phyloP scores from a whole-genome alignment of 805 yeast genomes.

The Yamadazyma ubonensis region DNA sequence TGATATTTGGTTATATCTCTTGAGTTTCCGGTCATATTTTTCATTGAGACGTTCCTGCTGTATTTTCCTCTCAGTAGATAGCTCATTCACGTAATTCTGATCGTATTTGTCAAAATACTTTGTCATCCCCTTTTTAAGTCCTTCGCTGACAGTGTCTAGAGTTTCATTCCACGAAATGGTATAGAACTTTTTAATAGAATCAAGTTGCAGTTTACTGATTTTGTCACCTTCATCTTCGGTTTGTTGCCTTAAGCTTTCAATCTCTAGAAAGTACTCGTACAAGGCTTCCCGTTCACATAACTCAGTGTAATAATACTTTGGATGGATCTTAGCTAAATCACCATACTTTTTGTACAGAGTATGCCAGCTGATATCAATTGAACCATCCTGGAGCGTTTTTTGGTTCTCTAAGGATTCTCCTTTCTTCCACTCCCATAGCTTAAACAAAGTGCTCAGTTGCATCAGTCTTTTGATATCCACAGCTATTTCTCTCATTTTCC shows the following conservation, averaged over 20 bases:
- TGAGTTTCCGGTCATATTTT: conserved; percentile 17
- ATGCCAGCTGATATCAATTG: conserved; percentile 24
- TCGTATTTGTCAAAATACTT: conserved; percentile 18
- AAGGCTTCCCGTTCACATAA: conserved; percentile 30
- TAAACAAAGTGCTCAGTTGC: conserved; percentile 21
- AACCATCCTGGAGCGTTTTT: conserved; percentile 24
- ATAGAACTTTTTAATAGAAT: conserved; percentile 4
- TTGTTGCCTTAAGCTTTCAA: conserved; percentile 3
- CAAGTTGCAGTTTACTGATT: not conserved
- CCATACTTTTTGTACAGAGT: conserved; percentile 9
- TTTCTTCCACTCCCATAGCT: conserved; percentile 26
- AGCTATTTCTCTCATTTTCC: conserved; percentile 25
- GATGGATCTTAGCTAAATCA: conserved; percentile 20
- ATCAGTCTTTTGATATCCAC: conserved; percentile 33
- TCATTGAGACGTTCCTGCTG: conserved; percentile 19
- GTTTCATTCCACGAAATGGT: conserved; percentile 12
- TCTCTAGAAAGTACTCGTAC: conserved; percentile 29
- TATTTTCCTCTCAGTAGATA: conserved; percentile 13
- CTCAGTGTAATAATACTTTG: conserved; percentile 26
- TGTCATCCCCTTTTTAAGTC: conserved; percentile 15
- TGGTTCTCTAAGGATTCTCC: conserved; percentile 11
- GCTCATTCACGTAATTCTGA: conserved; percentile 4
- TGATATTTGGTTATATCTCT: conserved; percentile 13
- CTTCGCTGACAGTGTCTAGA: conserved; percentile 10
- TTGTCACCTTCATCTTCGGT: conserved; percentile 3